Evolutionary conservation across 345 rosid species (phyloP).

Genomic region (Laguncularia racemosa): DNA sequence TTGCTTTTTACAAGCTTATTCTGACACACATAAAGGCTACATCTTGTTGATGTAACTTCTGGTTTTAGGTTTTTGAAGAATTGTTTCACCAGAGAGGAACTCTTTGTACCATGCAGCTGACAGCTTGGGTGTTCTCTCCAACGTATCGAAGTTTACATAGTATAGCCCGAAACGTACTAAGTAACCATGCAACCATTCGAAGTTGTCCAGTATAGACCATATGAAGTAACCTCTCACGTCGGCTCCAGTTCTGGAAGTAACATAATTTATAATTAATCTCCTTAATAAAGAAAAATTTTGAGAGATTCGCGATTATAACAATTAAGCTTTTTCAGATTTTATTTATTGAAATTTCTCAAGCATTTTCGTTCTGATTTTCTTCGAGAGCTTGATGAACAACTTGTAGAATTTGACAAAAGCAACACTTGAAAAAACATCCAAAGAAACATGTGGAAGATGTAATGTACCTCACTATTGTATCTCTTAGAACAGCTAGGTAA

Average conservation of each 20-base stretch:
- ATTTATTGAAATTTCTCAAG: too few species aligned
- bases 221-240: constrained; percentile 17
- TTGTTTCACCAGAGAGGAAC: constrained; percentile 8
- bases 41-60: not conserved
- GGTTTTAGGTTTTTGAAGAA: not conserved
- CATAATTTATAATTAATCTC: too few species aligned
- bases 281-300: too few species aligned
- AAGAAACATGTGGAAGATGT: not conserved
- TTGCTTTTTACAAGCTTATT: too few species aligned
- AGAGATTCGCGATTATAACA: too few species aligned
- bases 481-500: constrained; percentile 17
- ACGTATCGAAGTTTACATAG: constrained; percentile 8
- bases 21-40: not conserved
- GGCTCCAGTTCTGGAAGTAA: constrained; percentile 8
- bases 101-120: constrained; percentile 10
- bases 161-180: constrained; percentile 6
- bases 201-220: constrained; percentile 15
- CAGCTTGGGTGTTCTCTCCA: constrained; percentile 12
- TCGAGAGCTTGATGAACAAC: too few species aligned
- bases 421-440: too few species aligned
- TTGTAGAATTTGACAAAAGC: too few species aligned
- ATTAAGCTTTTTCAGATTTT: too few species aligned
- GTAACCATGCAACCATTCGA: constrained; percentile 12
- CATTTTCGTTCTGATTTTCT: too few species aligned
- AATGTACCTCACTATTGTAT: constrained; percentile 16